Evolutionary conservation across 139 green algal species (phyloP).

Genomic region (Raphidocelis subcapitata): DNA sequence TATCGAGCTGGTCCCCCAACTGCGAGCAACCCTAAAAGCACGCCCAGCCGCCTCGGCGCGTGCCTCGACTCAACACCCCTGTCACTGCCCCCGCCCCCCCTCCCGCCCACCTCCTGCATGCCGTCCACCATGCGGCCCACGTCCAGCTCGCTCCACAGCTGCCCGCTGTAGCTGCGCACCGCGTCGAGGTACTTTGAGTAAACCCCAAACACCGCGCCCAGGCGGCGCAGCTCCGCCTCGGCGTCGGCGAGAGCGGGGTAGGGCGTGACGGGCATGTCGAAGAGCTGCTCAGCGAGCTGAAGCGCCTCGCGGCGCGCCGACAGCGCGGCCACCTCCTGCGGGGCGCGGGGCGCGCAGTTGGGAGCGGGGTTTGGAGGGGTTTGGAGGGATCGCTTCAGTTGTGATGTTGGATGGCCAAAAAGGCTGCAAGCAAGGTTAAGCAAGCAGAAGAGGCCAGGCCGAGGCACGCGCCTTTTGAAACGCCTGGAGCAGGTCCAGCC

Average conservation of each 20-base stretch:
- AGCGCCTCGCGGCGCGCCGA: slow-evolving; percentile 65
- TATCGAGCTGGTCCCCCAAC: too few species aligned
- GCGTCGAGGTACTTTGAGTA: slow-evolving; percentile 67
- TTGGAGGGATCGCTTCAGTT: too few species aligned
- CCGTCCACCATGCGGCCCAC: slow-evolving; percentile 65
- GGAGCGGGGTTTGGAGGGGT: too few species aligned
- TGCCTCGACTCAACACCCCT: too few species aligned
- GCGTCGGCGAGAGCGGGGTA: slow-evolving; percentile 69
- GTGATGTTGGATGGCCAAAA: too few species aligned
- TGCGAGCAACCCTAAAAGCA: too few species aligned
- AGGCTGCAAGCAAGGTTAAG: too few species aligned
- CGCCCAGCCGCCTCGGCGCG: too few species aligned
- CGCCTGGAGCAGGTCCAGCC: slow-evolving; percentile 48
- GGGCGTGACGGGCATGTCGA: slow-evolving; percentile 75
- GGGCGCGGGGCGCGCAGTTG: too few species aligned
- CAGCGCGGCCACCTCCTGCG: slow-evolving; percentile 40
- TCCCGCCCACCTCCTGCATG: slow-evolving; percentile 62
- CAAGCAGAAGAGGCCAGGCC: too few species aligned
- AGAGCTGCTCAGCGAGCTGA: slow-evolving; percentile 82
- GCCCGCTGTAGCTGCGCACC: slow-evolving; percentile 56
- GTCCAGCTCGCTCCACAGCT: slow-evolving; percentile 84
- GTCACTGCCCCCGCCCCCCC: too few species aligned
- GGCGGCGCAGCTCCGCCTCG: slow-evolving; percentile 68
- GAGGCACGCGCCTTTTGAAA: slow-evolving; percentile 23
- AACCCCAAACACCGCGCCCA: slow-evolving; percentile 72